Evolutionary conservation across 2,329 filamentous ascomycete genomes (phyloP).

Genomic region (Aurifilum marmelostoma): DNA sequence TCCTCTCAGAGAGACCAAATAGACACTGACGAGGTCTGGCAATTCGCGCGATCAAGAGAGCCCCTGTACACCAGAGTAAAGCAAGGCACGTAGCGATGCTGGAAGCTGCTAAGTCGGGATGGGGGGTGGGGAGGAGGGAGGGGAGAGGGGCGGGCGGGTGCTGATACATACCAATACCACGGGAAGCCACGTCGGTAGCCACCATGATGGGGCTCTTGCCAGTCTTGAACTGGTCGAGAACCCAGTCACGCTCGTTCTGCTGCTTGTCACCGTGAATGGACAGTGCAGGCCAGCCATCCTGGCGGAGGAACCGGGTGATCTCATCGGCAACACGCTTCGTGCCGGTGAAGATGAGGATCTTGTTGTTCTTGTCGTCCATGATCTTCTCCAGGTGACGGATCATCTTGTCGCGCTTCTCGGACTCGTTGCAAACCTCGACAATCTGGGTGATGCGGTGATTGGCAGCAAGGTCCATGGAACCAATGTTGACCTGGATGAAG

Average conservation of each 20-base stretch:
- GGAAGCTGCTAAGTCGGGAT: constrained; percentile 55
- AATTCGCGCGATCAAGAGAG: constrained; percentile 87
- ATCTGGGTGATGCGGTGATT: constrained; percentile 98
- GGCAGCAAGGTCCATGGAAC: constrained; percentile 92
- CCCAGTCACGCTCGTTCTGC: constrained; percentile 99
- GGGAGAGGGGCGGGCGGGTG: constrained; percentile 50
- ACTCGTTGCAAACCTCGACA: constrained; percentile 92
- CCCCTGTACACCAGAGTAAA: constrained; percentile 92
- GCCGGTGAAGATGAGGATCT: constrained; percentile 91
- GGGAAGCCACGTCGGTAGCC: constrained; percentile 98
- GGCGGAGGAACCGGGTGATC: constrained; percentile 94
- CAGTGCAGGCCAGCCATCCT: constrained; percentile 96
- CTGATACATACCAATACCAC: constrained; percentile 99
- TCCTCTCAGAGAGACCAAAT: constrained; percentile 78
- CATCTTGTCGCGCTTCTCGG: constrained; percentile 98
- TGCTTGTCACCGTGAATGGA: constrained; percentile 99
- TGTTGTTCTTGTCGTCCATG: constrained; percentile 96
- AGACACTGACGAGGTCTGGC: constrained; percentile 79
- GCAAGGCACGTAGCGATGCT: constrained; percentile 68
- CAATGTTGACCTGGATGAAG: constrained; percentile 99
- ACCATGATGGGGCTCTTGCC: constrained; percentile 99
- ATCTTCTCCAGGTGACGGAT: constrained; percentile 96
- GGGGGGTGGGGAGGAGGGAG: constrained; percentile 38
- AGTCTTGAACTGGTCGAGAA: constrained; percentile 98
- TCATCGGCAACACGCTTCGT: constrained; percentile 97